Base-by-base conservation (phyloP, 805 yeast genomes). In the Clavispora santaluciae region DNA sequence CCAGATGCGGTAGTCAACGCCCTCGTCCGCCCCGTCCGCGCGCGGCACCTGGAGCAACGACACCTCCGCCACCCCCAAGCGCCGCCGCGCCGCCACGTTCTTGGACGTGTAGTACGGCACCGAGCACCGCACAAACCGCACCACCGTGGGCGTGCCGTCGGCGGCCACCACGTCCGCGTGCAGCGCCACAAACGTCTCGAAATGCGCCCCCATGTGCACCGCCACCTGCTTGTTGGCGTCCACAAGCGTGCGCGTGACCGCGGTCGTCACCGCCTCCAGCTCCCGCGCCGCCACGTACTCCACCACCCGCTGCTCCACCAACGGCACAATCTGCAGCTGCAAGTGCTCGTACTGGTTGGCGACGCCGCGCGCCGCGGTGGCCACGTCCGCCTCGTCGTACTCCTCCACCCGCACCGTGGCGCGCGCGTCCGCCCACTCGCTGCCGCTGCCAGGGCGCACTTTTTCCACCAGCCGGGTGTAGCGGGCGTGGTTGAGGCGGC, bases 281-380 rank as follows among this genome's bases (percentile, higher is more conserved):
- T 48, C 46, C 26, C 39, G 36, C 18, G 37, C 29, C 11, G 53
- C 55, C 15, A 65, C 49, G 43, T 54, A 51, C 36, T 66, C 64
- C 4, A 60, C 49, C 18, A 68, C 54, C 24, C 56, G 44, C 16
- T 42, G 35, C 28, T 60, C 67, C 3, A 57, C 48, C 5, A 55
- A 23, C 6, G 59, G 55, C 3, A 59, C 33, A 3, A 67, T 46
- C 40, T 68, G 64, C 6, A 39, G 29, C 31, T 52, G 59, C 44
- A 68, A 62, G 38, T 57, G 55, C 40, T 66, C 72, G 46, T 51
- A 68, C 48, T 64, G 65, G 41, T 55, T 64, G 10, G 68, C 72
- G 17, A 68, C 51, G 4, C 72, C 72, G 13, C 51, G 41, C 12
- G 60, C 17, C 11, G 65, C 68, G 40, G 61, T 60, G 17, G 49